phyloP scores from a whole-genome alignment of 495 filamentous ascomycete genomes.

The Penicillium lividum region DNA sequence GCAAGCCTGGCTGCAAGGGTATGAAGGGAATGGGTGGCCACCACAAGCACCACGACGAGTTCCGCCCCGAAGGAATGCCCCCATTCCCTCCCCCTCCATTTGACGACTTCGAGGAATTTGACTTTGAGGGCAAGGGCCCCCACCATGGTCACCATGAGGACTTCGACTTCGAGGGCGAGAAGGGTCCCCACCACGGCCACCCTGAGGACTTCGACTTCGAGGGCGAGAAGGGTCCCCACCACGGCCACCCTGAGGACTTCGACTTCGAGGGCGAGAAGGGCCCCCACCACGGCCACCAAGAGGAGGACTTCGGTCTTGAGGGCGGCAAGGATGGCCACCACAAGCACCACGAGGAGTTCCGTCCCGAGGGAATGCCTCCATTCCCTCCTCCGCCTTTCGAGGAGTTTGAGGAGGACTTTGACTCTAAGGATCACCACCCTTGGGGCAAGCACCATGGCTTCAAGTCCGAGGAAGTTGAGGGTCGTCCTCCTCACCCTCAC shows the following conservation, averaged over 20 bases:
- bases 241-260: constrained; percentile 9
- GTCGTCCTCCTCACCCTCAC: constrained; percentile 31
- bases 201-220: constrained; percentile 10
- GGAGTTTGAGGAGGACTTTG: constrained; percentile 1
- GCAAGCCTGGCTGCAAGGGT: background rate
- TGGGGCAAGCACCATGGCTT: constrained; percentile 11
- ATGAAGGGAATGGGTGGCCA: constrained; percentile 24
- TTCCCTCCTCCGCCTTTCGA: background rate
- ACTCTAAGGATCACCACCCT: constrained; percentile 18
- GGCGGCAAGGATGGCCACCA: background rate
- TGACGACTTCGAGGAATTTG: background rate
- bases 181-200: background rate
- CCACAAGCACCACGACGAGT: constrained; percentile 5
- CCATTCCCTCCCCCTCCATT: background rate
- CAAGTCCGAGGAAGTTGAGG: constrained; percentile 18
- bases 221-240: background rate
- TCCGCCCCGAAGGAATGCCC: background rate
- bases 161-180: background rate
- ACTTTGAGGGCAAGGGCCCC: background rate
- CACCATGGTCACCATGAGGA: constrained; percentile 6
- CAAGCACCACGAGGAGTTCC: background rate
- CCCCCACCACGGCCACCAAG: constrained; percentile 1
- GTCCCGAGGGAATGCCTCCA: background rate
- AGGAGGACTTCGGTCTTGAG: background rate
- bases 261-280: background rate